Evolutionary conservation across 345 rosid genomes (phyloP).

Genomic region (Populus ilicifolia): DNA sequence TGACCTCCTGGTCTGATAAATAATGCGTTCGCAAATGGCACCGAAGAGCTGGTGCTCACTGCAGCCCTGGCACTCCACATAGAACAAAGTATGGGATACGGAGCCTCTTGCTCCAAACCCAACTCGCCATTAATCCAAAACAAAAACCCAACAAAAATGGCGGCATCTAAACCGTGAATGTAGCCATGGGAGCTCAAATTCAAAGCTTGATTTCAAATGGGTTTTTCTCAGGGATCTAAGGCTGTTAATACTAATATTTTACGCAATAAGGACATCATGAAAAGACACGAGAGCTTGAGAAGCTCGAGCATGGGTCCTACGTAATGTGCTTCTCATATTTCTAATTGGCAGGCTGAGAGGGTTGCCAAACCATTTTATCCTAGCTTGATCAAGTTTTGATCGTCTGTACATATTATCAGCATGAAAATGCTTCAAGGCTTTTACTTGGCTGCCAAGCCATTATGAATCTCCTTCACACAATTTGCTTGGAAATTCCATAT

Average conservation of each 20-base stretch:
- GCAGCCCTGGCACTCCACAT: conserved; percentile 78
- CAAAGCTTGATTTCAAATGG: conserved; percentile 33
- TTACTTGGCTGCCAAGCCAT: neutral
- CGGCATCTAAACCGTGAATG: conserved; percentile 21
- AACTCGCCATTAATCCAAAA: conserved; percentile 26
- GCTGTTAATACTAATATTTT: too few species aligned
- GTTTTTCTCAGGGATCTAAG: conserved; percentile 31
- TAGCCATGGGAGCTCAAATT: conserved; percentile 37
- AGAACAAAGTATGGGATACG: conserved; percentile 87
- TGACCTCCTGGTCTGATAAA: too few species aligned
- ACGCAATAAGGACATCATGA: neutral
- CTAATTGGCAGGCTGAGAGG: neutral
- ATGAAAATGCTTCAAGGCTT: conserved; percentile 1
- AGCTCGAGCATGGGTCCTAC: neutral
- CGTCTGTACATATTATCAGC: neutral
- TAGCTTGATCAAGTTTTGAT: neutral
- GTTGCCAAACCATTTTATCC: neutral
- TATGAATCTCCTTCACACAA: conserved; percentile 19
- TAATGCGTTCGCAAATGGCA: too few species aligned
- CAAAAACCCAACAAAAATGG: conserved; percentile 6
- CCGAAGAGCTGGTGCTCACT: too few species aligned
- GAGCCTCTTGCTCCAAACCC: conserved; percentile 42
- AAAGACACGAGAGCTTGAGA: neutral
- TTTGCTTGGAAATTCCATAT: neutral
- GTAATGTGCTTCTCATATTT: neutral